Percentiles rank a stretch among this genome's conserved stretches.
Conservation (phyloP, 768 basidiomycete genomes). For the Lepiota venenata region DNA sequence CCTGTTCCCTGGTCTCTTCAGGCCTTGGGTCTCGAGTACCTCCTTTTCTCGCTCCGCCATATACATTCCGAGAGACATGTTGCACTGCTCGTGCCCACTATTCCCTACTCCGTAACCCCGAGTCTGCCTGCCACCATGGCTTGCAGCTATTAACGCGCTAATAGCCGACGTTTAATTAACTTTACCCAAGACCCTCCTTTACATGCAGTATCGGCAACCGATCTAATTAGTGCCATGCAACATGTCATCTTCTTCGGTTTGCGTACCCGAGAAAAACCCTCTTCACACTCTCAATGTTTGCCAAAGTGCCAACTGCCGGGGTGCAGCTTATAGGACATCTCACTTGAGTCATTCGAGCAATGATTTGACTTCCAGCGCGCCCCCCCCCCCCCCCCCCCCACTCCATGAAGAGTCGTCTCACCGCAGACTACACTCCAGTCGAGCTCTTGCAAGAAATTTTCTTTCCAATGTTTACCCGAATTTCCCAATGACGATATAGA, state of each 20-base stretch:
- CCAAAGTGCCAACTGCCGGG: not conserved
- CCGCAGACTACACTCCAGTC: not conserved
- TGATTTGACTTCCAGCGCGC: not conserved
- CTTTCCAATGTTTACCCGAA: constrained; percentile 15
- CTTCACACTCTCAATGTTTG: constrained; percentile 5
- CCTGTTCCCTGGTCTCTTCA: not conserved
- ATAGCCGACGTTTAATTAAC: constrained; percentile 4
- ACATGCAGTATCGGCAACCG: constrained; percentile 7
- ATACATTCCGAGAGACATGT: constrained; percentile 2
- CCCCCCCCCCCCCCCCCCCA: too few species aligned
- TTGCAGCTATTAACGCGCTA: not conserved
- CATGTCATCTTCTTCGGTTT: constrained; percentile 6
- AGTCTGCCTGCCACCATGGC: constrained; percentile 1
- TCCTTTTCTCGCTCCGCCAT: not conserved
- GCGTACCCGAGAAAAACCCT: constrained; percentile 7
- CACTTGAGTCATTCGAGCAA: not conserved
- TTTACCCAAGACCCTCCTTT: constrained; percentile 8
- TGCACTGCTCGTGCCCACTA: constrained; percentile 10
- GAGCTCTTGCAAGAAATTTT: constrained; percentile 14
- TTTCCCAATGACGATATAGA: constrained; percentile 11
- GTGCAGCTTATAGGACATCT: constrained; percentile 1
- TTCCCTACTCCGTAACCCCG: not conserved
- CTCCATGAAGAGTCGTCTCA: not conserved
- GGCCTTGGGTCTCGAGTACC: not conserved
- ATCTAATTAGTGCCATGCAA: constrained; percentile 2